Evolutionary conservation across 805 yeast genomes (phyloP).

Genomic region (Candida piceae): DNA sequence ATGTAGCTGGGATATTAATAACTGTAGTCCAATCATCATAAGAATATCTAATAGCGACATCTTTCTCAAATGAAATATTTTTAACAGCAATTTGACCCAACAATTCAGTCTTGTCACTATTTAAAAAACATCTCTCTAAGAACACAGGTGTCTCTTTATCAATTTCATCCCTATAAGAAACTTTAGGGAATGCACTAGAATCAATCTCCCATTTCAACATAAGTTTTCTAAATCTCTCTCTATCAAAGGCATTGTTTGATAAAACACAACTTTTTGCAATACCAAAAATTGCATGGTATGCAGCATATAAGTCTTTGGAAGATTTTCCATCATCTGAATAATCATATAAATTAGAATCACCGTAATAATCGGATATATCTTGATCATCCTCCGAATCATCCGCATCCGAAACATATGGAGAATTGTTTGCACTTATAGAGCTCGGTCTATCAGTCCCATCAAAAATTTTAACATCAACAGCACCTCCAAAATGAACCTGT

Average conservation of each 20-base stretch:
- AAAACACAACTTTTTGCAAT: slow-evolving; percentile 16
- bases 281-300: slow-evolving; percentile 9
- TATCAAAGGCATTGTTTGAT: slow-evolving; percentile 11
- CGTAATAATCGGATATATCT: slow-evolving; percentile 22
- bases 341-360: slow-evolving; percentile 20
- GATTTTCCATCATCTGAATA: slow-evolving; percentile 1
- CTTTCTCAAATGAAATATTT: slow-evolving; percentile 65
- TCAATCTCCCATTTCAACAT: slow-evolving; percentile 42
- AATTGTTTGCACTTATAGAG: slow-evolving; percentile 63
- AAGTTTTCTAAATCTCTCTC: slow-evolving; percentile 16
- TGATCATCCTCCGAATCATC: slow-evolving; percentile 29
- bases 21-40: slow-evolving; percentile 75
- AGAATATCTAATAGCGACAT: slow-evolving; percentile 67
- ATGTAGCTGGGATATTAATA: slow-evolving; percentile 61
- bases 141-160: slow-evolving; percentile 46
- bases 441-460: slow-evolving; percentile 69
- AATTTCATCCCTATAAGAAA: slow-evolving; percentile 40
- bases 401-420: slow-evolving; percentile 42
- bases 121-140: slow-evolving; percentile 58
- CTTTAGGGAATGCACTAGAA: slow-evolving; percentile 36
- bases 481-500: slow-evolving; percentile 82
- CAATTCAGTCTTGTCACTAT: slow-evolving; percentile 52
- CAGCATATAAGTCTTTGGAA: slow-evolving; percentile 8
- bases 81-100: slow-evolving; percentile 75
- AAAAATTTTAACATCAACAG: slow-evolving; percentile 68